Evolutionary conservation across 2,329 filamentous ascomycete species (phyloP), one percentile per base, ranked within the genome.

Genomic region (Zymoseptoria passerinii): DNA sequence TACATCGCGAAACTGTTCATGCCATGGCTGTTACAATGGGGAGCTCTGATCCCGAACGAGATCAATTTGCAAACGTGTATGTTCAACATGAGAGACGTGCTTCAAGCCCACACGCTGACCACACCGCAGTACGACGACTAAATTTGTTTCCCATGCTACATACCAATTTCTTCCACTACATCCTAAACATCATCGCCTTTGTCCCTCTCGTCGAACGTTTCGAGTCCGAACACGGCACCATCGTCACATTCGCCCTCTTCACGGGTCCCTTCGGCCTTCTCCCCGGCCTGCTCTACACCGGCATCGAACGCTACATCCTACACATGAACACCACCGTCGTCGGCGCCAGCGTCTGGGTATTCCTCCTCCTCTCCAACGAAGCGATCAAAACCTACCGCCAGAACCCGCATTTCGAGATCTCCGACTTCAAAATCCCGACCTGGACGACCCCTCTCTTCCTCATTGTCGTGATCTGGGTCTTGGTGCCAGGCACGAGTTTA

Each of bases 131-230:
- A 77, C 92, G 96, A 75, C 86, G 94, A 61, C 81, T 95, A 40
- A 96, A 96, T 71, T 95, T 92, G 0, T 99, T 90, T 70, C 90
- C 92, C 0, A 78, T 99, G 58, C 85, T 96, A 60, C 94, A 99
- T 72, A 74, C 84, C 50, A 88, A 87, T 67, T 81, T 95, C 71
- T 78, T 96, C 66, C 94, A 97, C 74, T 81, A 87, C 61, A 69
- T 92, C 55, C 77, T 95, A 70, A 96, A 97, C 74, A 73, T 90
- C 23, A 55, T 95, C 63, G 89, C 90, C 20, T 73, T 97, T 62
- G 86, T 87, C 48, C 94, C 94, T n/a, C 78, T 99, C 54, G 77
- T 99, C 72, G 92, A 96, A 75, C 84, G 92, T 61, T 99, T 97
- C 74, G 94, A 99, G 77, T 83, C 84, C 62, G 92, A 96, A 73